phyloP scores from a whole-genome alignment of 805 yeast genomes.

The Grigorovia humatica region DNA sequence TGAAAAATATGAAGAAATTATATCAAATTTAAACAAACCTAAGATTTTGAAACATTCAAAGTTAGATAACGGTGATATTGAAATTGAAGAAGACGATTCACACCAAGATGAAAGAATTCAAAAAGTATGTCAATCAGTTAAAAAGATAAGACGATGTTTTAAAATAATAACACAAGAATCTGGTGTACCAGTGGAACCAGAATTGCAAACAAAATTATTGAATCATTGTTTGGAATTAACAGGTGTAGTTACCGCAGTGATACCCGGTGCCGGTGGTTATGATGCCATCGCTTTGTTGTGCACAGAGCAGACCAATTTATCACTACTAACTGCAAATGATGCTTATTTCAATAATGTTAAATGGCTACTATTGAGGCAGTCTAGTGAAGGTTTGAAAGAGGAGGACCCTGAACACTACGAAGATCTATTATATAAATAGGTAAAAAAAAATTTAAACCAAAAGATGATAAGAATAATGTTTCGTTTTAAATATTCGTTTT shows the following conservation, averaged over 20 bases:
- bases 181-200: slow-evolving; percentile 86
- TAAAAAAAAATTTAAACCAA: too few species aligned
- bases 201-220: slow-evolving; percentile 57
- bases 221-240: slow-evolving; percentile 44
- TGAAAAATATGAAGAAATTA: slow-evolving; percentile 27
- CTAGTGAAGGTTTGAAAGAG: slow-evolving; percentile 44
- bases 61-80: neutral
- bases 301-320: slow-evolving; percentile 34
- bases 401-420: slow-evolving; percentile 32
- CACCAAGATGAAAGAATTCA: slow-evolving; percentile 18
- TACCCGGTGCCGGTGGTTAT: slow-evolving; percentile 97
- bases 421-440: slow-evolving; percentile 5
- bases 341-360: slow-evolving; percentile 37
- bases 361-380: slow-evolving; percentile 62
- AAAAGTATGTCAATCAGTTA: slow-evolving; percentile 34
- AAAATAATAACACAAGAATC: slow-evolving; percentile 51
- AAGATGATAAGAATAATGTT: neutral
- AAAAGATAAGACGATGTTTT: slow-evolving; percentile 45
- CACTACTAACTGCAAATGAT: slow-evolving; percentile 18
- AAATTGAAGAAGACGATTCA: slow-evolving; percentile 4
- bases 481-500: neutral
- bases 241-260: slow-evolving; percentile 92
- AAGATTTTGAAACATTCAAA: neutral
- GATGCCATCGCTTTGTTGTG: slow-evolving; percentile 81
- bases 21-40: slow-evolving; percentile 11